Base-by-base conservation (phyloP, 129 eudicot genomes). In the Flaveria robusta region DNA sequence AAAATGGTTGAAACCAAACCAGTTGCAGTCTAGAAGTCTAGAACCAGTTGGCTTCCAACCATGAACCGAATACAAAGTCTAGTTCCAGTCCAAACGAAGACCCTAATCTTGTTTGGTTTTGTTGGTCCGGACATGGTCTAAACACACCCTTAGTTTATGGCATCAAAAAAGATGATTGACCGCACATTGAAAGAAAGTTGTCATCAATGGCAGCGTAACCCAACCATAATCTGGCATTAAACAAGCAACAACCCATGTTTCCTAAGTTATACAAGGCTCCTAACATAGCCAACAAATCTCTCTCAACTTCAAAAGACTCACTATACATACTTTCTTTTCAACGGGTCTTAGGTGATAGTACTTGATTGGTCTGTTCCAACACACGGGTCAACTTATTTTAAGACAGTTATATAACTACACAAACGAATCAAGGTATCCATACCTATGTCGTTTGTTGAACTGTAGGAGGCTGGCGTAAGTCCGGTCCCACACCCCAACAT, bases 381-480 rank as follows among this genome's bases (percentile, higher is more conserved):
- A 79, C 63, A 18, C 75, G 34, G 41, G 56, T 55, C 45, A 19
- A 59, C 31, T 78, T 68, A 68, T 68, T 68, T 39, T 45, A 68
- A 7, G 50, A 13, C 72, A 43, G 7, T 18, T 39, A 39, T 39
- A 39, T 20, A 9, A 37, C 83, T 74, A 88, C 75, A 82, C 67
- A 43, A 79, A 65, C n/a, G 86, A 84, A 85, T 88, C 95, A 71
- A 85, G 81, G 77, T 91, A 91, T 14, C 72, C 81, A 37, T 81
- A 83, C 37, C 31, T 74, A 67, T 73, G 85, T 20, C 78, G 78
- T 65, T 86, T 70, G 63, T 85, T 84, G 68, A 82, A 93, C 82
- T 90, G 90, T 20, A 93, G 71, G 83, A 93, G 73, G 85, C 98
- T 93, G 0, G 89, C 98, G 20, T 90, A 90, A 29, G 96, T 93